Base-by-base conservation (phyloP, 352 stramenopile genomes). In the Phytophthora pseudosyringae region DNA sequence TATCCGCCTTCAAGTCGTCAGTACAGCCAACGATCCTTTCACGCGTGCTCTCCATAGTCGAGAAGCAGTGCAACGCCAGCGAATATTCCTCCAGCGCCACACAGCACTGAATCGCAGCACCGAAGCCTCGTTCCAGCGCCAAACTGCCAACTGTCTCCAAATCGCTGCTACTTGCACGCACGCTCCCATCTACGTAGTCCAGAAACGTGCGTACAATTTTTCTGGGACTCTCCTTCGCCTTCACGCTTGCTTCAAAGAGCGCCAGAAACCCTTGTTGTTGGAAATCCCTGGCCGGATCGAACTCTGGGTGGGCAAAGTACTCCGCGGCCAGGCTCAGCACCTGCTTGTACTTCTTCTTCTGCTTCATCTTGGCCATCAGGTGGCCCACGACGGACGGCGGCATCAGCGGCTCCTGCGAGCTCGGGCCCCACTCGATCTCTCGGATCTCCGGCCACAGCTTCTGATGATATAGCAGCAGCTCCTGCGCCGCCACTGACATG, bases 31-130 rank as follows among this genome's bases (percentile, higher is more conserved):
- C 15, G 1, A 68, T 3, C 45, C 15, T 59, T 39, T 72, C 35
- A 3, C 58, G 58, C 5, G 36, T 63, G 12, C 15, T 59, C 28
- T 65, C 52, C 61, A 73, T 68, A 8, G 38, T 49, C 29, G 32
- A 43, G 35, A 66, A 78, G 56, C 80, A 88, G 13, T 83, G 78
- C 44, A 92, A 63, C 11, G 75, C 84, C 45, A 88, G 28, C 16
- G 79, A 64, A 39, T 71, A 73, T 28, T 83, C 67, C 32, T 77
- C 60, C 3, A 57, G 64, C 38, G 64, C 45, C 38, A 90, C 67
- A 58, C 82, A 89, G 48, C 72, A 78, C 66, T 91, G 82, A 46
- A 93, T 90, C 12, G 66, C 82, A n/a, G 82, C 78, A 16, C 84
- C 84, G 48, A 93, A 86, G 25, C 83, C 81, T 39, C 70, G 63